phyloP scores from a whole-genome alignment of 2,329 filamentous ascomycete genomes.

The Sclerotinia trifoliorum region DNA sequence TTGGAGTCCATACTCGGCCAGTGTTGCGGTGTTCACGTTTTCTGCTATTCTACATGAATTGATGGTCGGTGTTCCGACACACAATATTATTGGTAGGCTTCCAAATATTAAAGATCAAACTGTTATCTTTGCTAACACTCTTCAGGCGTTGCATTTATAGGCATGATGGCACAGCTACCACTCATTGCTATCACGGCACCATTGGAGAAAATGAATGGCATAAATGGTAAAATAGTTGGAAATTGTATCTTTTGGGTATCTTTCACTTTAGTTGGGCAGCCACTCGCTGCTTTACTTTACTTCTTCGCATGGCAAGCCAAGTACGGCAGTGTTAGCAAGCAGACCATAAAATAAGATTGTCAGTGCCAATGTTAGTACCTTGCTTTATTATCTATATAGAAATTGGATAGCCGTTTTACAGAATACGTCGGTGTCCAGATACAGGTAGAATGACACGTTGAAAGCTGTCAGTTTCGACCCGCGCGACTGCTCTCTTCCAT shows the following conservation, averaged over 20 bases:
- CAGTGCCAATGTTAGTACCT: not conserved
- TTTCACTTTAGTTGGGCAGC: constrained; percentile 94
- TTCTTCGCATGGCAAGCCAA: constrained; percentile 99
- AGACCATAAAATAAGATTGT: constrained; percentile 20
- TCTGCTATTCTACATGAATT: constrained; percentile 90
- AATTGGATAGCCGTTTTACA: not conserved
- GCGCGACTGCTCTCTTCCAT: too few species aligned
- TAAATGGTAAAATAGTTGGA: constrained; percentile 75
- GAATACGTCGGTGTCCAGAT: not conserved
- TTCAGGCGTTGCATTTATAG: constrained; percentile 81
- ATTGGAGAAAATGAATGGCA: constrained; percentile 74
- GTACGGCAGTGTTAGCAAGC: constrained; percentile 74
- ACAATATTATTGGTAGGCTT: constrained; percentile 79
- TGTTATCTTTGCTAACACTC: constrained; percentile 31
- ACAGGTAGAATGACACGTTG: not conserved
- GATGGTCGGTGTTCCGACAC: constrained; percentile 89
- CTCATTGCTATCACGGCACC: constrained; percentile 79
- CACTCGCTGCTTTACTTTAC: constrained; percentile 86
- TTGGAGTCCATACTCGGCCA: constrained; percentile 68
- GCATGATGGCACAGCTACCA: constrained; percentile 92
- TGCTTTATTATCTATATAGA: not conserved
- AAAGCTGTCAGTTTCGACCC: not conserved
- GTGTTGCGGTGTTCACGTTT: constrained; percentile 79
- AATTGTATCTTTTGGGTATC: constrained; percentile 97
- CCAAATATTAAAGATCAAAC: not conserved